Evolutionary conservation across 2,329 filamentous ascomycete species (phyloP).

Genomic region (Sarocladium strictum): DNA sequence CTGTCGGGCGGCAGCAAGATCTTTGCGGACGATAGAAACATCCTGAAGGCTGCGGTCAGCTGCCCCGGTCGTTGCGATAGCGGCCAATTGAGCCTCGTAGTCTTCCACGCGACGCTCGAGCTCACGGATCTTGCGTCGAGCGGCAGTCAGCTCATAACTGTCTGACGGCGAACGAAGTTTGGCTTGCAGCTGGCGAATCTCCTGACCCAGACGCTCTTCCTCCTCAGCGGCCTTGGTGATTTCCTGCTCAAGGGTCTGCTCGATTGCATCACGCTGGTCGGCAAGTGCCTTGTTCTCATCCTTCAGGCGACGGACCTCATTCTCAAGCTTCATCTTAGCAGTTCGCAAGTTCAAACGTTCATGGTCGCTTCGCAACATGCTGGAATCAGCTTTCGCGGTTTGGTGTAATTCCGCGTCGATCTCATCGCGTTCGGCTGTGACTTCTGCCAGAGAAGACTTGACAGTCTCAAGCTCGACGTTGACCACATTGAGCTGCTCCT

Average conservation of each 20-base stretch:
- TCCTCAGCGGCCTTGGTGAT: slow-evolving; percentile 61
- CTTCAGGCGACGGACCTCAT: slow-evolving; percentile 57
- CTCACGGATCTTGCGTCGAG: slow-evolving; percentile 58
- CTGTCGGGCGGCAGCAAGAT: slow-evolving; percentile 57
- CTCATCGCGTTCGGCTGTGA: slow-evolving; percentile 61
- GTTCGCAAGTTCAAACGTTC: slow-evolving; percentile 65
- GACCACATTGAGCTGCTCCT: slow-evolving; percentile 55
- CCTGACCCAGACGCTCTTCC: slow-evolving; percentile 54
- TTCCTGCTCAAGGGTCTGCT: slow-evolving; percentile 60
- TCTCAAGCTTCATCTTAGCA: slow-evolving; percentile 61
- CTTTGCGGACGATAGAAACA: slow-evolving; percentile 54
- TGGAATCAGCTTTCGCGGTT: slow-evolving; percentile 48
- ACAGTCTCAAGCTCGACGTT: slow-evolving; percentile 56
- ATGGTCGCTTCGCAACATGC: slow-evolving; percentile 57
- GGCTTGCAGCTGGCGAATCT: slow-evolving; percentile 46
- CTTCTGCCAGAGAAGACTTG: slow-evolving; percentile 48
- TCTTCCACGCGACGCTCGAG: slow-evolving; percentile 57
- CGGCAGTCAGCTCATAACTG: slow-evolving; percentile 48
- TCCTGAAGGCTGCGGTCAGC: slow-evolving; percentile 41
- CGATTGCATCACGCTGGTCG: slow-evolving; percentile 52
- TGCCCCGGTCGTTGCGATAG: slow-evolving; percentile 25
- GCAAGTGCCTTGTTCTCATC: slow-evolving; percentile 56
- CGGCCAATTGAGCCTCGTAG: slow-evolving; percentile 38
- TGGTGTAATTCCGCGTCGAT: slow-evolving; percentile 54
- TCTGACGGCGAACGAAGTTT: slow-evolving; percentile 38